phyloP scores from a whole-genome alignment of 352 stramenopile species.

The Pythium guiyangense region DNA sequence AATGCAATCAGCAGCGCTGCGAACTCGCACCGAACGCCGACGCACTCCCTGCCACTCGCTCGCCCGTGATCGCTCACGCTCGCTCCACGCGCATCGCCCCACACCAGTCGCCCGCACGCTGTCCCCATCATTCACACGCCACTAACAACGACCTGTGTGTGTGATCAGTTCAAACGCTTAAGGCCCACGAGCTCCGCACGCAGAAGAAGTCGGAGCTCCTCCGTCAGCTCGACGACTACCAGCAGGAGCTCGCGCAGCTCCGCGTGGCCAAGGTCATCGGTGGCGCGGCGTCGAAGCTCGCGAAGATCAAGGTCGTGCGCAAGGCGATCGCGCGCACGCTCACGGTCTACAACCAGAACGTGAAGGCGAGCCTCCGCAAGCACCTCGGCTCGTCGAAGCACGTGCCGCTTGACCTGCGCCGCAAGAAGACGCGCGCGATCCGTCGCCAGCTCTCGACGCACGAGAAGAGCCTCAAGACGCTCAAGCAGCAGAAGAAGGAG shows the following conservation, averaged over 20 bases:
- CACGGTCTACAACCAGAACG: constrained; percentile 99
- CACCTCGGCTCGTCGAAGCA: constrained; percentile 95
- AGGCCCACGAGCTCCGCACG: constrained; percentile 97
- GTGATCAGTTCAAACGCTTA: constrained; percentile 84
- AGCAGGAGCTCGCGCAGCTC: constrained; percentile 97
- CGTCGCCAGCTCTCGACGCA: constrained; percentile 94
- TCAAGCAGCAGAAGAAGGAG: constrained; percentile 95
- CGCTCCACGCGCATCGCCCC: too few relatives aligned
- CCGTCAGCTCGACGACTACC: constrained; percentile 96
- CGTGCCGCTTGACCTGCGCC: constrained; percentile 96
- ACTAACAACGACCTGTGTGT: constrained; percentile 5
- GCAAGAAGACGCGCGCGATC: constrained; percentile 99
- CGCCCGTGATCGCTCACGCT: too few relatives aligned
- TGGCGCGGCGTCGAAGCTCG: constrained; percentile 98
- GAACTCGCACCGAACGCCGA: too few relatives aligned
- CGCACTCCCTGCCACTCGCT: too few relatives aligned
- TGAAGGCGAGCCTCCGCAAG: constrained; percentile 97
- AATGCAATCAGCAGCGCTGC: too few relatives aligned
- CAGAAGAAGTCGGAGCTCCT: constrained; percentile 98
- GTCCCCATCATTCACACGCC: neutral
- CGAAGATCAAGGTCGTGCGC: constrained; percentile 99
- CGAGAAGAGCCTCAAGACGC: constrained; percentile 92
- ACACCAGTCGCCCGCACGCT: too few relatives aligned
- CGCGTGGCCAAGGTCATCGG: constrained; percentile 99
- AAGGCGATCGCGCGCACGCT: constrained; percentile 99